Conservation (phyloP, 2,329 filamentous ascomycete genomes). For the Blastomyces gilchristii region DNA sequence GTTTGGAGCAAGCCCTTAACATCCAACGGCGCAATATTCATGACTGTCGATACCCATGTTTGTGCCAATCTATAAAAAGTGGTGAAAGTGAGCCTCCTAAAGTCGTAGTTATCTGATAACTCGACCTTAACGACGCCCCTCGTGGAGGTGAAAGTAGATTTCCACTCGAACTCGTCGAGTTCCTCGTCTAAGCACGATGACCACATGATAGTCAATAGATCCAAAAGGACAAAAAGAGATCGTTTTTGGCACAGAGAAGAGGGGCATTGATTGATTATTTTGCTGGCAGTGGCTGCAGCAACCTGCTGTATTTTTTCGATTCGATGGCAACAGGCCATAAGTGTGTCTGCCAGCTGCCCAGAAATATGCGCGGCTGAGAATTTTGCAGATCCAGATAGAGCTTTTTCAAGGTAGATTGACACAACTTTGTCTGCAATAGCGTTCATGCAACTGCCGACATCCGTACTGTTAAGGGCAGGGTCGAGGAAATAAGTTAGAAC, state of each 20-base stretch:
- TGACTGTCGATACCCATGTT: conserved; percentile 66
- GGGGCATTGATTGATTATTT: conserved; percentile 72
- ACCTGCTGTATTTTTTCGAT: conserved; percentile 86
- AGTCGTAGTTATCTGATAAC: conserved; percentile 83
- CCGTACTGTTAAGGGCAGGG: conserved; percentile 59
- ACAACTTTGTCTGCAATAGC: conserved; percentile 59
- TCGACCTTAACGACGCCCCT: conserved; percentile 73
- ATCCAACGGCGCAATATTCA: conserved; percentile 80
- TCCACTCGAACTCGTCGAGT: conserved; percentile 84
- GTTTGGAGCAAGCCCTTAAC: conserved; percentile 93
- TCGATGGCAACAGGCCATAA: conserved; percentile 84
- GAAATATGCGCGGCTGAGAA: conserved; percentile 93
- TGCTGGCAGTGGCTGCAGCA: conserved; percentile 71
- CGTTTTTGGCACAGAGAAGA: conserved; percentile 82
- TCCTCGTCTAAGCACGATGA: conserved; percentile 86
- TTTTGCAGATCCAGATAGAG: conserved; percentile 57
- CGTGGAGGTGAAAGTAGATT: conserved; percentile 65
- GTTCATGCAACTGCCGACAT: conserved; percentile 53
- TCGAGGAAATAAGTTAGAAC: conserved; percentile 91
- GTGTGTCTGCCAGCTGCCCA: conserved; percentile 71
- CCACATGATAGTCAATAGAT: conserved; percentile 92
- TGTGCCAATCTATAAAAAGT: conserved; percentile 66
- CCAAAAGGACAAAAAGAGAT: conserved; percentile 84
- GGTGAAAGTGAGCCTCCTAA: conserved; percentile 69
- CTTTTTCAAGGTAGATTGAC: conserved; percentile 67